Base-by-base conservation (phyloP, 164 flowering plant genomes). In the Magnolia sinica region DNA sequence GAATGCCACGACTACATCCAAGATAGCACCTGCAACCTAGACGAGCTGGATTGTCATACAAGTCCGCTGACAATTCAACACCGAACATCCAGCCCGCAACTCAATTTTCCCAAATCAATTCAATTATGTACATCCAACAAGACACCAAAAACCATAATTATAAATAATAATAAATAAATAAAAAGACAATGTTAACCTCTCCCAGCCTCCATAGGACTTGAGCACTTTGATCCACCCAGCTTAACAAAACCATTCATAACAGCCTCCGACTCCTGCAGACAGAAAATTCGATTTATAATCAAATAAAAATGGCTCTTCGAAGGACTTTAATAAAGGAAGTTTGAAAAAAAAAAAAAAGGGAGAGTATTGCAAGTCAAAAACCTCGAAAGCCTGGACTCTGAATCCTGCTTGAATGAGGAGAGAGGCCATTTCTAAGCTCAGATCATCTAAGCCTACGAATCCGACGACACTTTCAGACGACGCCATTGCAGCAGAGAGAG, bases 321-420 rank as follows among this genome's bases (percentile, higher is more conserved):
- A 27, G 29, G 29, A 27, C 2, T 27, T 1, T 27, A 27, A 27
- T 27, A 52, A 18, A 65, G 7, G 23, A 65, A 64, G 7, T 24
- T 24, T 14, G 50, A 31, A 64, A 50, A 4, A 1, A 1, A 27
- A 27, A 27, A 27, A 27, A 37, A 37, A n/a, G 16, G 24, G 24
- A 23, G 23, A 18, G 20, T n/a, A 4, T 7, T 14, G 71, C 61
- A 31, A 13, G 63, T 7, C 8, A 68, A 11, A 27, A 63, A 95
- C 98, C 94, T 92, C 93, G 20, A 85, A 92, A 4, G 93, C 97
- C 73, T 88, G 87, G 55, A 95, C 89, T 16, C 68, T 76, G 79
- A 85, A 90, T 73, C 97, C 97, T 63, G 93, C 83, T 27, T 83
- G 87, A 61, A 88, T 66, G 23, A 95, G 91, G 13, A 91, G 90